Evolutionary conservation across 1,284 basidiomycete species (phyloP).

Genomic region (Apiotrichum veenhuisii): DNA sequence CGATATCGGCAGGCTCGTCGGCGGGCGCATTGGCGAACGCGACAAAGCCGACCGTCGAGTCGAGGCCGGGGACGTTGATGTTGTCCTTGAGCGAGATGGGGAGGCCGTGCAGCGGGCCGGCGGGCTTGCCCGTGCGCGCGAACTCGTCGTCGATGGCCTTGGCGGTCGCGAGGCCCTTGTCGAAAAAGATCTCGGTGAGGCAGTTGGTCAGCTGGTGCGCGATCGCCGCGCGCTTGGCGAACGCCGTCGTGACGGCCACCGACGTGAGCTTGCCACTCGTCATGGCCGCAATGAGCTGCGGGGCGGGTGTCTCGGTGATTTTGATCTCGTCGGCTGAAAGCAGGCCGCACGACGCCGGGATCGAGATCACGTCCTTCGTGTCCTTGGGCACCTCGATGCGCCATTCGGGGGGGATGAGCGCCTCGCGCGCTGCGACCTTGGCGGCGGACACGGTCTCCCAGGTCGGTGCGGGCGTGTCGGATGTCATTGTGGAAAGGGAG

Average conservation of each 20-base stretch:
- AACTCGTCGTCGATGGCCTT: conserved; percentile 47
- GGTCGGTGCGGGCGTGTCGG: not conserved
- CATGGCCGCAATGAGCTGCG: conserved; percentile 28
- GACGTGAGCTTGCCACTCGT: conserved; percentile 17
- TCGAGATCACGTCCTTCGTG: conserved; percentile 53
- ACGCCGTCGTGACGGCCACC: conserved; percentile 50
- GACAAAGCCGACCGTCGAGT: conserved; percentile 21
- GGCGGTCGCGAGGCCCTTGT: conserved; percentile 43
- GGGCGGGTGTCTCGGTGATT: conserved; percentile 57
- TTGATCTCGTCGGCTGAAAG: conserved; percentile 60
- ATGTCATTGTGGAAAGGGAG: not conserved
- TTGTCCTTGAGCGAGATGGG: conserved; percentile 48
- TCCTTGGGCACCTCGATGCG: conserved; percentile 20
- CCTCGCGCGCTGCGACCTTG: conserved; percentile 55
- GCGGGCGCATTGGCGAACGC: conserved; percentile 9
- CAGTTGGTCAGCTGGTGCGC: conserved; percentile 66
- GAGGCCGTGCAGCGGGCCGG: conserved; percentile 51
- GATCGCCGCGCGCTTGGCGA: conserved; percentile 70
- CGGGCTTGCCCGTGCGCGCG: conserved; percentile 37
- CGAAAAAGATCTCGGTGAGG: conserved; percentile 49
- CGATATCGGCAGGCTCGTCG: conserved; percentile 15
- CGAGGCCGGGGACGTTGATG: conserved; percentile 35
- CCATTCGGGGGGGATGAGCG: conserved; percentile 60
- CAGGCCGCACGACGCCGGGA: conserved; percentile 61
- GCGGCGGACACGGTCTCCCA: conserved; percentile 57